These are phyloP conservation scores for Dipteronia sinensis DNA, from an alignment of 345 rosid species.

Conservation along the genomic window DNA sequence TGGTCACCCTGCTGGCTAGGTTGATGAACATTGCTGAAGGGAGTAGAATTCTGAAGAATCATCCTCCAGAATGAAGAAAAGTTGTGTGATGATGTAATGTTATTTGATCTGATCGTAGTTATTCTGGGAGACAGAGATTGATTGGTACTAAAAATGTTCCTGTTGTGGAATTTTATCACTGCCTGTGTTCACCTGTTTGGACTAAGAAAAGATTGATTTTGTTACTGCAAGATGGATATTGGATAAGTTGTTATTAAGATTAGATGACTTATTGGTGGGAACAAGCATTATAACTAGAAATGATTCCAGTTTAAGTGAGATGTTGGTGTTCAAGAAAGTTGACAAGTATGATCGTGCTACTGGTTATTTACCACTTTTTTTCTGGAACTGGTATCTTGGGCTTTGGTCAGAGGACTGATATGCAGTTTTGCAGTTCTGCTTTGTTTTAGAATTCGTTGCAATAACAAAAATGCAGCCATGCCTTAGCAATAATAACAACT, in stretches of 20 bases:
- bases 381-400: conserved; percentile 19
- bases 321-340: conserved; percentile 9
- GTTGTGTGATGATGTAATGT: conserved; percentile 19
- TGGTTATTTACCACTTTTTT: neutral
- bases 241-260: conserved; percentile 12
- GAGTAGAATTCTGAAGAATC: conserved; percentile 14
- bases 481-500: conserved; percentile 28
- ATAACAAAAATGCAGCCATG: conserved; percentile 34
- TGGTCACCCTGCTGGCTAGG: conserved; percentile 22
- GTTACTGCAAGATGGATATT: conserved; percentile 10
- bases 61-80: conserved; percentile 3
- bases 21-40: conserved; percentile 19
- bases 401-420: conserved; percentile 27
- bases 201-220: conserved; percentile 15
- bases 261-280: conserved; percentile 8
- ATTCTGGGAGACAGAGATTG: conserved; percentile 18
- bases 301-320: conserved; percentile 21
- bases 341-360: conserved; percentile 5
- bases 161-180: neutral
- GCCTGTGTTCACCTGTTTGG: conserved; percentile 4
- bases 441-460: conserved; percentile 33
- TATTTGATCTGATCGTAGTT: neutral
- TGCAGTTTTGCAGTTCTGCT: conserved; percentile 31
- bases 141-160: neutral
- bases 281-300: conserved; percentile 10